Percentiles rank a stretch among this genome's conserved stretches.
Conservation (phyloP, 345 rosid species). For the Populus ilicifolia region DNA sequence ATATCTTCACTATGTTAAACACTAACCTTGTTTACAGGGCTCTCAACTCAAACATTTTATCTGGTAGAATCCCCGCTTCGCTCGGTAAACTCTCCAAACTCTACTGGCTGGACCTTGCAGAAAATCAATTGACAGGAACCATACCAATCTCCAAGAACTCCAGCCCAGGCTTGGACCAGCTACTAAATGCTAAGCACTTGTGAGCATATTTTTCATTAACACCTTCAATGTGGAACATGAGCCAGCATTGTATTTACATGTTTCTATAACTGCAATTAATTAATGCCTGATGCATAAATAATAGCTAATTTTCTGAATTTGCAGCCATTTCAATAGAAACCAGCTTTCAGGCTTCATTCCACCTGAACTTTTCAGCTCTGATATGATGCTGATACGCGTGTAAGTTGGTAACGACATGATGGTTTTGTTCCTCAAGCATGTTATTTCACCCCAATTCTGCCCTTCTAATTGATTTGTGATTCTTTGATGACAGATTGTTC, state of each 20-base stretch:
- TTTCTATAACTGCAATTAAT: neutral
- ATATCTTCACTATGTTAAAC: slow-evolving; percentile 3
- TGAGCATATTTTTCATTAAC: slow-evolving; percentile 32
- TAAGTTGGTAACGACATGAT: slow-evolving; percentile 36
- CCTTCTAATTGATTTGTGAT: slow-evolving; percentile 7
- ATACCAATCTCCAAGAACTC: slow-evolving; percentile 77
- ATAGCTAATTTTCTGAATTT: slow-evolving; percentile 15
- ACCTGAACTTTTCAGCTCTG: slow-evolving; percentile 52
- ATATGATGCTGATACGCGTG: slow-evolving; percentile 81
- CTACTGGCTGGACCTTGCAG: slow-evolving; percentile 86
- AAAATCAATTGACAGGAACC: slow-evolving; percentile 71
- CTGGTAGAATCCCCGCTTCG: slow-evolving; percentile 68
- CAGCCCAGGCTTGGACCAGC: slow-evolving; percentile 81
- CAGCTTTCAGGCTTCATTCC: slow-evolving; percentile 80
- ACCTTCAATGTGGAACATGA: neutral
- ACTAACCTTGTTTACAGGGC: slow-evolving; percentile 48
- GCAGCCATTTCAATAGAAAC: slow-evolving; percentile 92
- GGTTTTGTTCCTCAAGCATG: neutral
- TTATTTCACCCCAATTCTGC: neutral
- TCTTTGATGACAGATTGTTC: slow-evolving; percentile 46
- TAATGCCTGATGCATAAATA: neutral
- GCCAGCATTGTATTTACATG: neutral
- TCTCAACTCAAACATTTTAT: slow-evolving; percentile 80
- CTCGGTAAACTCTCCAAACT: slow-evolving; percentile 74
- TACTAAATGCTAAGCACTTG: slow-evolving; percentile 81